These are phyloP conservation scores for Corylus avellana DNA, from an alignment of 306 rosid genomes.

Conservation along the genomic window DNA sequence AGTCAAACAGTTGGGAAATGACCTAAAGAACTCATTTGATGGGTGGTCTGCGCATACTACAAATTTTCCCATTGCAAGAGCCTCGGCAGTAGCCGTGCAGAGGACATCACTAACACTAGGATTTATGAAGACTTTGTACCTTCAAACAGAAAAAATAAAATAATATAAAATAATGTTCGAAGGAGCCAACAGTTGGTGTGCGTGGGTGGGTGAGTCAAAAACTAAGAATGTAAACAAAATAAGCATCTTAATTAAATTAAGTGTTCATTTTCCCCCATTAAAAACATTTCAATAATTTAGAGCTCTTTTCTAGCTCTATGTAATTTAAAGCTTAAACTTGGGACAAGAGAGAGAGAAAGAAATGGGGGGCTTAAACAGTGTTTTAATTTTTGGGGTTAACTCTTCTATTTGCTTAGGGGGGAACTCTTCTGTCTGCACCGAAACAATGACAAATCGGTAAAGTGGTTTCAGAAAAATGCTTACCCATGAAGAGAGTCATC, in stretches of 20 bases:
- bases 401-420: background rate
- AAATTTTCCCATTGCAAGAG: slow-evolving; percentile 99
- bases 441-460: background rate
- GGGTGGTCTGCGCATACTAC: slow-evolving; percentile 96
- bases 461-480: slow-evolving; percentile 22
- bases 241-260: background rate
- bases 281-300: background rate
- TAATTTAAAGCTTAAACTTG: background rate
- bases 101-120: slow-evolving; percentile 94
- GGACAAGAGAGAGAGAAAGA: background rate
- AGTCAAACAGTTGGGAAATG: slow-evolving; percentile 91
- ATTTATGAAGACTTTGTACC: slow-evolving; percentile 97
- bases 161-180: slow-evolving; percentile 13
- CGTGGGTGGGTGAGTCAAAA: background rate
- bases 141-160: slow-evolving; percentile 37
- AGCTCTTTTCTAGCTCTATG: background rate
- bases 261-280: background rate
- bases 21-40: slow-evolving; percentile 83
- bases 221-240: slow-evolving; percentile 9
- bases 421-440: no score
- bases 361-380: background rate
- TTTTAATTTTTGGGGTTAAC: no score
- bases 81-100: slow-evolving; percentile 98
- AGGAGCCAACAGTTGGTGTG: background rate
- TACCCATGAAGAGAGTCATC: slow-evolving; percentile 93